phyloP scores from a whole-genome alignment of 1,284 basidiomycete species.

The Pascua guehoae region DNA sequence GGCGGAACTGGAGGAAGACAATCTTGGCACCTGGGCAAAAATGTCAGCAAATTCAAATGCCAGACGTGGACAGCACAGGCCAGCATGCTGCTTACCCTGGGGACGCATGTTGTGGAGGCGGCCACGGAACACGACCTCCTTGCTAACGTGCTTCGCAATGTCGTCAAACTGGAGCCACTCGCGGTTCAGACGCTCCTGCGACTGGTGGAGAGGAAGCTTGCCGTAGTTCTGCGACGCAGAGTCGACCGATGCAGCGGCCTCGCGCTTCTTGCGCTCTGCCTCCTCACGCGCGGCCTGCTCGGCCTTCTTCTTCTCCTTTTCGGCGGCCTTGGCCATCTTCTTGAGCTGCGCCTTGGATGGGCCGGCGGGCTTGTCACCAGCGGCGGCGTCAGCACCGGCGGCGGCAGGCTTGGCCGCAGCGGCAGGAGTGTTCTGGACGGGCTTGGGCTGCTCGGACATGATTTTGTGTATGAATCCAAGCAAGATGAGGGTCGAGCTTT shows the following conservation, averaged over 20 bases:
- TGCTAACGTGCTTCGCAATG: constrained; percentile 68
- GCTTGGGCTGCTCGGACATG: constrained; percentile 24
- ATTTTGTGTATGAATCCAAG: background rate
- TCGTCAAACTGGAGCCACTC: constrained; percentile 61
- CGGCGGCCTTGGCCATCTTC: constrained; percentile 85
- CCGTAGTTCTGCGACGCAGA: constrained; percentile 85
- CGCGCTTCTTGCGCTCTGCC: constrained; percentile 69
- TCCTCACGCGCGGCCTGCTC: constrained; percentile 75
- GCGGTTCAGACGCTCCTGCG: constrained; percentile 61
- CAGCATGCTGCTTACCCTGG: constrained; percentile 58
- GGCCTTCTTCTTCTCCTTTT: constrained; percentile 87
- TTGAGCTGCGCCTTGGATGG: constrained; percentile 89
- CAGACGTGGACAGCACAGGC: constrained; percentile 1
- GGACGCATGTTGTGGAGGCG: constrained; percentile 88
- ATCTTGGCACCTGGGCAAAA: constrained; percentile 65
- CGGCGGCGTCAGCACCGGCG: constrained; percentile 12
- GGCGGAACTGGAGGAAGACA: constrained; percentile 89
- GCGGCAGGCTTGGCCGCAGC: constrained; percentile 11
- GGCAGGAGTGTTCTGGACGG: constrained; percentile 6
- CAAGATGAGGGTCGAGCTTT: background rate
- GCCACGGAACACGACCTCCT: constrained; percentile 79
- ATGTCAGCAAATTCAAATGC: no score
- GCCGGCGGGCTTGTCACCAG: constrained; percentile 27
- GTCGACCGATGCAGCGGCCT: constrained; percentile 74
- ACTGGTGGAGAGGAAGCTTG: constrained; percentile 85